phyloP scores from a whole-genome alignment of 169 alveolate species.

The Cryptosporidium andersoni region DNA sequence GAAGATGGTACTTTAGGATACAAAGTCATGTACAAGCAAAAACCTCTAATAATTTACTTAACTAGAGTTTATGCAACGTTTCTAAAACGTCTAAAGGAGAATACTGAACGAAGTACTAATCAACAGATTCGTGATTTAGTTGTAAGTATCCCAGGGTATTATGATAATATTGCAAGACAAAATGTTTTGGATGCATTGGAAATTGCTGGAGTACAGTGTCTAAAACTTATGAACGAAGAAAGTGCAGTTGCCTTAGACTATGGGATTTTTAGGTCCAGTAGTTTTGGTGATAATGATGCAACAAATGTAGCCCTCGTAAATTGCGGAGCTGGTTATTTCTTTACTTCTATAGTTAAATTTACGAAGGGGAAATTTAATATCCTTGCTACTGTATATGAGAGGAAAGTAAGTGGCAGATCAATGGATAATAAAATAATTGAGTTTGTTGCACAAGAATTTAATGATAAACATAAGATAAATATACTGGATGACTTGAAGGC shows the following conservation, averaged over 20 bases:
- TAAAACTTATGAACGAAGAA: conserved; percentile 92
- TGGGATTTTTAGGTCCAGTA: conserved; percentile 94
- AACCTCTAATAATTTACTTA: conserved; percentile 23
- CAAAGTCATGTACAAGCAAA: conserved; percentile 60
- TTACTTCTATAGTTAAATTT: conserved; percentile 89
- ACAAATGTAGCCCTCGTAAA: conserved; percentile 93
- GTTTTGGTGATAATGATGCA: conserved; percentile 88
- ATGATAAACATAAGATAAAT: conserved; percentile 86
- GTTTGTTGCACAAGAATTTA: conserved; percentile 87
- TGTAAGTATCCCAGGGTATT: conserved; percentile 63
- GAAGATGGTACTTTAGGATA: conserved; percentile 75
- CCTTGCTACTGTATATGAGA: conserved; percentile 89
- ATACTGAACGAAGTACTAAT: conserved; percentile 60
- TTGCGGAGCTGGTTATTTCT: conserved; percentile 92
- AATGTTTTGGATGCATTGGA: conserved; percentile 89
- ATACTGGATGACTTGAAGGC: conserved; percentile 88
- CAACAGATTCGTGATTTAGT: conserved; percentile 57
- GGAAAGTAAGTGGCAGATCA: conserved; percentile 95
- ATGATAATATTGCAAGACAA: conserved; percentile 64
- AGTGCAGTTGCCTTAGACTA: conserved; percentile 96
- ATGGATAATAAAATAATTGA: conserved; percentile 90
- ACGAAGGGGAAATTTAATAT: conserved; percentile 87
- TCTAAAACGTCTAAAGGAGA: conserved; percentile 49
- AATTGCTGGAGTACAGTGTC: conserved; percentile 91
- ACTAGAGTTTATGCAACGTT: conserved; percentile 62